Evolutionary conservation across 164 flowering plant species (phyloP).

Genomic region (Stephania japonica): DNA sequence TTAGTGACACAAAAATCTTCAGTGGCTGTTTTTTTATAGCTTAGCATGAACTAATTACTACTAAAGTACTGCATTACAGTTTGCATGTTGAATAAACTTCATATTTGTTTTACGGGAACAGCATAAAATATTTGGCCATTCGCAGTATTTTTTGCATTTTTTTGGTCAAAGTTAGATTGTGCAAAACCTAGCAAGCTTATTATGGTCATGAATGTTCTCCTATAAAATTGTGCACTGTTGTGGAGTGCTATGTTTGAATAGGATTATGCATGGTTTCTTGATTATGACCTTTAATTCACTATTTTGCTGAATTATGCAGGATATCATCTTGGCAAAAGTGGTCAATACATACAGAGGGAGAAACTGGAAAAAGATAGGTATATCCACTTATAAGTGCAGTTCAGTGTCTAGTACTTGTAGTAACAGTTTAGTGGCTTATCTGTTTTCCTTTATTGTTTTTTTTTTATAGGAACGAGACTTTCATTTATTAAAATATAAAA

Average conservation of each 20-base stretch:
- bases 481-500: too few species aligned
- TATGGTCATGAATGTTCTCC: not conserved
- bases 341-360: constrained; percentile 38
- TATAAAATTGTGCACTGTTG: too few species aligned
- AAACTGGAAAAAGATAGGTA: constrained; percentile 71
- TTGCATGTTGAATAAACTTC: too few species aligned
- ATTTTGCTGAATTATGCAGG: constrained; percentile 29
- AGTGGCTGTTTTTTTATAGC: not conserved
- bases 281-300: not conserved
- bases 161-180: not conserved
- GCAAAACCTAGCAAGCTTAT: not conserved
- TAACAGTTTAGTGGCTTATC: too few species aligned
- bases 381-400: not conserved
- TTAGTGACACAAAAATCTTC: not conserved
- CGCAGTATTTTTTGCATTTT: not conserved
- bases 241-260: not conserved
- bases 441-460: too few species aligned
- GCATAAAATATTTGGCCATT: not conserved
- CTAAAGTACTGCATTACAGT: not conserved
- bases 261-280: not conserved
- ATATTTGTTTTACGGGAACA: too few species aligned
- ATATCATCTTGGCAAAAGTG: constrained; percentile 29
- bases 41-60: not conserved
- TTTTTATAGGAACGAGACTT: too few species aligned
- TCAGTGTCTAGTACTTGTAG: not conserved